A percentile compares a stretch with the other conserved stretches of the same genome.
Conservation (phyloP, 495 filamentous ascomycete genomes). For the Xylaria palmicola region DNA sequence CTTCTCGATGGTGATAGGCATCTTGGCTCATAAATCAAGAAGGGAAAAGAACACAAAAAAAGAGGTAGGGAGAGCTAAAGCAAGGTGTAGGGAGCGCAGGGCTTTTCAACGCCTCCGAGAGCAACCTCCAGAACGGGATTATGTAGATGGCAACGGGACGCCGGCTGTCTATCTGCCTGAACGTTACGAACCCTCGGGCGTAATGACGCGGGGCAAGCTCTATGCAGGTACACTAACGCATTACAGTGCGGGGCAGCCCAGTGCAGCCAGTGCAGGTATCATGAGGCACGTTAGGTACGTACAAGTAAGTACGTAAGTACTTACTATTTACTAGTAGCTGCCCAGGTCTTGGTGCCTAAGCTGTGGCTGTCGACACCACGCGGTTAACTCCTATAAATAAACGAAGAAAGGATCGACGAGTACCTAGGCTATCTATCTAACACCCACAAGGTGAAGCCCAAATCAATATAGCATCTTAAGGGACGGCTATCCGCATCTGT, state of each 20-base stretch:
- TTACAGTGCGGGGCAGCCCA: constrained; percentile 17
- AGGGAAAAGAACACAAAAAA: not conserved
- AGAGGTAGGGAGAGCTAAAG: not conserved
- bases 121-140: not conserved
- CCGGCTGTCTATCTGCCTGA: constrained; percentile 1
- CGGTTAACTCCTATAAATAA: constrained; percentile 1
- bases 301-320: not conserved
- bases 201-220: constrained; percentile 18
- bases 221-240: constrained; percentile 21
- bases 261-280: not conserved
- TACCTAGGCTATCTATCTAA: too few species aligned
- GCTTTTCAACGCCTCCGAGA: too few species aligned
- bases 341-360: not conserved
- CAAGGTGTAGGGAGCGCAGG: too few species aligned
- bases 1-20: constrained; percentile 55
- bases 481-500: too few species aligned
- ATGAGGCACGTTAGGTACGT: not conserved
- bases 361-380: constrained; percentile 25
- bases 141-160: too few species aligned
- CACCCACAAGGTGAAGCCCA: too few species aligned
- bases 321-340: not conserved
- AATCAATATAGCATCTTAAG: too few species aligned
- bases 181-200: not conserved
- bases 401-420: too few species aligned
- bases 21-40: constrained; percentile 15